Evolutionary conservation across 257 asterid genomes (phyloP), one percentile per base, ranked within the genome.

Genomic region (Plectranthus barbatus): DNA sequence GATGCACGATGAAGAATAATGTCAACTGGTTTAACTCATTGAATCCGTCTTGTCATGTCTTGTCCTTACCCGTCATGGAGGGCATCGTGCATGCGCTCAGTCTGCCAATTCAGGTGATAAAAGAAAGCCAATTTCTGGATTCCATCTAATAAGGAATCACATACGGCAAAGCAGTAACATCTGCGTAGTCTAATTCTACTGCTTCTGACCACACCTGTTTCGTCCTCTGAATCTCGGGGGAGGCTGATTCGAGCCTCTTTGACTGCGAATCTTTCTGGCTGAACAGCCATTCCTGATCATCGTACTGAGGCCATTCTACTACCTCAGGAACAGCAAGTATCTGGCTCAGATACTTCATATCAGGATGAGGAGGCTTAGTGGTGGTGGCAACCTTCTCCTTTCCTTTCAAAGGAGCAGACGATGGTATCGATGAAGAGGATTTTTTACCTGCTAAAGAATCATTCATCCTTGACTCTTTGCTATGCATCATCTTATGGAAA

Each of bases 151-250:
- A 84, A 46, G 84, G 92, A 69, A 84, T 66, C 67, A 82, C 92
- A 52, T 82, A 82, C 0, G 92, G 92, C 71, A 84, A 46, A 2
- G 79, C 88, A 20, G 46, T 73, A 13, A 77, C 51, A 67, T 79
- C 83, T 14, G 76, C 79, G 47, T 75, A 56, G 52, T 75, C 75
- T 44, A 81, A 15, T 5, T 18, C 67, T 62, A 84, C 33, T 2
- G 88, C 80, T 75, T 79, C 79, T 26, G 82, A 78, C 91, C 91
- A 84, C 24, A 81, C 88, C 52, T 45, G 70, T 67, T 76, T 62
- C 9, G 74, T 67, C 46, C 53, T 60, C 62, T 70, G 74, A 40
- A 29, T 45, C 33, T 17, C 39, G 40, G 74, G n/a, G 2, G 72
- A 57, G 39, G 19, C 71, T 9, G 26, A 18, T 59, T 46, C 64